phyloP scores from a whole-genome alignment of 2,329 filamentous ascomycete genomes.

The Colletotrichum simmondsii region DNA sequence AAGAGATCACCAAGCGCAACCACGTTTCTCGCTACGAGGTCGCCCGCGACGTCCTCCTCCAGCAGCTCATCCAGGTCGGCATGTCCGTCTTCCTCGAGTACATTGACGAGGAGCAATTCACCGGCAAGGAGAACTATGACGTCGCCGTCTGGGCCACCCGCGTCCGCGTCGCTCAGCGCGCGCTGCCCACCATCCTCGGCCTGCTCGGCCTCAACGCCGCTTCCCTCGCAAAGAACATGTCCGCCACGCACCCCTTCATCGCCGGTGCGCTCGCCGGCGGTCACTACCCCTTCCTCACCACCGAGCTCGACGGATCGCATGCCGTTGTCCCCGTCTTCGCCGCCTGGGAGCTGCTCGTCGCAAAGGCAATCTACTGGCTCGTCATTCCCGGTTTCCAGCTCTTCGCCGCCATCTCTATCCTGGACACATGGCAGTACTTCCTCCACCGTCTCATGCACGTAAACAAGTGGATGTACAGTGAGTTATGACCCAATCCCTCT shows the following conservation, averaged over 20 bases:
- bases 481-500: constrained; percentile 60
- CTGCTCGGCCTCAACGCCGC: constrained; percentile 81
- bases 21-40: constrained; percentile 88
- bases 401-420: constrained; percentile 75
- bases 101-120: constrained; percentile 78
- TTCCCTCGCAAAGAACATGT: constrained; percentile 80
- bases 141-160: constrained; percentile 90
- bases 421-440: constrained; percentile 99
- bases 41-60: constrained; percentile 88
- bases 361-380: constrained; percentile 83
- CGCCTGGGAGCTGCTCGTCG: constrained; percentile 80
- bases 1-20: constrained; percentile 88
- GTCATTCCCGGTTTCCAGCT: constrained; percentile 84
- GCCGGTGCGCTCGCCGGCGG: constrained; percentile 84
- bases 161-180: constrained; percentile 80
- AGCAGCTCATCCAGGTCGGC: constrained; percentile 88
- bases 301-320: constrained; percentile 64
- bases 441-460: constrained; percentile 96
- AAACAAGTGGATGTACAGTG: constrained; percentile 97
- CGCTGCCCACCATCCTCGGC: constrained; percentile 77
- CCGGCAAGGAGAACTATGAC: constrained; percentile 85
- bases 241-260: constrained; percentile 76
- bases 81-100: constrained; percentile 75
- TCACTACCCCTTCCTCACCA: constrained; percentile 77
- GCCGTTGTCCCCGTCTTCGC: constrained; percentile 77